Conservation (phyloP, 306 rosid genomes). For the Carpinus fangiana region DNA sequence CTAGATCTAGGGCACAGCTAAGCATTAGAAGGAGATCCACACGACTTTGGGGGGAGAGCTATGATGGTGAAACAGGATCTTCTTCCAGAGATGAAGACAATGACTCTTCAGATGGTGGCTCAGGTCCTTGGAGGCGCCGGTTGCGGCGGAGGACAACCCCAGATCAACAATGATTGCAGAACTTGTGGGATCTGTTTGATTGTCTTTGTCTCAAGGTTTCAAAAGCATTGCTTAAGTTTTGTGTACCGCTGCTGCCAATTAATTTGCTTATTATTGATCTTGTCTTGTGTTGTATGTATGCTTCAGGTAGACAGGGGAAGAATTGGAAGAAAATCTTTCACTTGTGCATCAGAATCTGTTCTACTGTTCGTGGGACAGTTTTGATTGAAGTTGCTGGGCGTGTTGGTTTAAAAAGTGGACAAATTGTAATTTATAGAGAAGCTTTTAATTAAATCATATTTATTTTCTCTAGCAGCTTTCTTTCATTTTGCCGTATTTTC, state of each 20-base stretch:
- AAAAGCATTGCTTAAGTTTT: slow-evolving; percentile 28
- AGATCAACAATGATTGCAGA: slow-evolving; percentile 59
- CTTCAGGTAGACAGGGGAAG: slow-evolving; percentile 36
- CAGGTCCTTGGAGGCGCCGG: slow-evolving; percentile 64
- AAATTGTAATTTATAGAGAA: slow-evolving; percentile 35
- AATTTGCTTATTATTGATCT: background rate
- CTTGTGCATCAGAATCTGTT: slow-evolving; percentile 29
- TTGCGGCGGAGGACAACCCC: slow-evolving; percentile 62
- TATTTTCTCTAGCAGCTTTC: slow-evolving; percentile 24
- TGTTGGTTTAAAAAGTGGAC: slow-evolving; percentile 29
- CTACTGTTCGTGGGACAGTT: slow-evolving; percentile 36
- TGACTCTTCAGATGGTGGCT: slow-evolving; percentile 78
- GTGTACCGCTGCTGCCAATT: background rate
- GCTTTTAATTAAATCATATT: slow-evolving; percentile 33
- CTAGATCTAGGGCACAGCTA: slow-evolving; percentile 73
- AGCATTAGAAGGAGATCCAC: slow-evolving; percentile 75
- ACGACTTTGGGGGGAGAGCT: slow-evolving; percentile 81
- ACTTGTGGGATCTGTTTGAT: slow-evolving; percentile 22
- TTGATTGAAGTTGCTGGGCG: slow-evolving; percentile 26
- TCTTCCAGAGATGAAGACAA: slow-evolving; percentile 75
- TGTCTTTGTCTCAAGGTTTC: slow-evolving; percentile 35
- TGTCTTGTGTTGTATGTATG: slow-evolving; percentile 15
- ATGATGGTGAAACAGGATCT: slow-evolving; percentile 77
- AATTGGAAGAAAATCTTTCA: slow-evolving; percentile 19
- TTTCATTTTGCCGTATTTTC: slow-evolving; percentile 1